phyloP scores from a whole-genome alignment of 1,139 yeast genomes.

The Keqinozyma sinolaborantium region DNA sequence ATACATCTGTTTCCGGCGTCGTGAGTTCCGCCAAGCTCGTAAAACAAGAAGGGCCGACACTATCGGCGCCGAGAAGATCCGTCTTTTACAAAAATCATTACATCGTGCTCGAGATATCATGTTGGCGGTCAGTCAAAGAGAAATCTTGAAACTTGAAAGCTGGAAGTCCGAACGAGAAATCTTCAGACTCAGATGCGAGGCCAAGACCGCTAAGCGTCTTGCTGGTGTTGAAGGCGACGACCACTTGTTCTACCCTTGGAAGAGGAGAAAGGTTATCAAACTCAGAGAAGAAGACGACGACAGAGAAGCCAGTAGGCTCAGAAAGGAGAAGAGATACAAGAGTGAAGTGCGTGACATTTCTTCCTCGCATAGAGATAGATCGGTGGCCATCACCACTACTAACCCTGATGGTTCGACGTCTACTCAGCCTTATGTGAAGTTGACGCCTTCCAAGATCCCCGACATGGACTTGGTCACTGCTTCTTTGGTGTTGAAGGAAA shows the following conservation, averaged over 20 bases:
- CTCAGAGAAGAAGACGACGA: conserved; percentile 35
- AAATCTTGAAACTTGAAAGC: conserved; percentile 55
- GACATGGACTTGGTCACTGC: conserved; percentile 88
- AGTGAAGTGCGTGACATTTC: conserved; percentile 4
- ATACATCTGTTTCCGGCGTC: conserved; percentile 89
- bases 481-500: conserved; percentile 68
- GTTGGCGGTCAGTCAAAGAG: conserved; percentile 71
- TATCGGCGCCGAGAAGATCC: conserved; percentile 80
- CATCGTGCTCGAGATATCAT: conserved; percentile 73
- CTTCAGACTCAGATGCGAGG: conserved; percentile 67
- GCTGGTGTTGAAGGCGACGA: conserved; percentile 83
- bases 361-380: conserved; percentile 2
- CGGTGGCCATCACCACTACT: background rate
- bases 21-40: conserved; percentile 94
- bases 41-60: conserved; percentile 95
- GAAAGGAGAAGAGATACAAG: conserved; percentile 19
- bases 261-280: conserved; percentile 58
- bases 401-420: conserved; percentile 22
- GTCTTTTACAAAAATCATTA: conserved; percentile 72
- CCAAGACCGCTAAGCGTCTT: conserved; percentile 70
- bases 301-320: conserved; percentile 15
- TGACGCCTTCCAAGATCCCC: conserved; percentile 89
- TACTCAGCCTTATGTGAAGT: conserved; percentile 77
- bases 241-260: conserved; percentile 75
- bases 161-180: conserved; percentile 59